Base-by-base conservation (phyloP, 495 filamentous ascomycete species). In the Penicillium taxi region DNA sequence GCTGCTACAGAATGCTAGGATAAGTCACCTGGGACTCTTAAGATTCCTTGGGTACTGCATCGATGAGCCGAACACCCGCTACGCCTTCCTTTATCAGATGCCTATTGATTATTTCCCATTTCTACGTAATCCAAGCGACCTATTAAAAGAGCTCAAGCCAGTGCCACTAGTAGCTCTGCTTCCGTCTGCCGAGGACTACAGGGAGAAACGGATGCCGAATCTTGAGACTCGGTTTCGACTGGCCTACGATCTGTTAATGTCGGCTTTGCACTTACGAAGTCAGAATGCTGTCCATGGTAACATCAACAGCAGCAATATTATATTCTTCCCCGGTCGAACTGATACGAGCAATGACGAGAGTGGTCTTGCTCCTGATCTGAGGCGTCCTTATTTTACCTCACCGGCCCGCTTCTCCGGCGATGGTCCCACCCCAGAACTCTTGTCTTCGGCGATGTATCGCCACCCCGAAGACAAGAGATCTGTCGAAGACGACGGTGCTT, bases 181-280 rank as follows among this genome's bases (percentile, higher is more conserved):
- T 19, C 73, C 68, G 27, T 67, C 64, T 13, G 60, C 56, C 13
- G 70, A 61, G 25, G 64, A 69, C 19, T 63, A 59, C 35, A 59
- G 53, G 9, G 53, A 56, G 30, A 56, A 56, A 23, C 44, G 63
- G 22, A 66, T 64, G 20, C 77, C 77, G 12, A 77, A 67, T 26
- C 54, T 81, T 3, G 89, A 96, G 53, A 84, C 84, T 36, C 82
- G 88, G 31, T 94, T 89, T 52, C 77, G 84, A 9, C 68, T 96
- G 23, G 87, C 86, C 0, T 77, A 85, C 33, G 86, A 87, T 45
- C 69, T 94, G 6, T 72, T 77, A 21, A 81, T 80, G 54, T 82
- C 82, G 11, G 69, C 89, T 29, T 74, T 86, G 28, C 80, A 85
- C 33, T 54, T 94, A 45, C 78, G 90, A 52, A 79, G 78, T 14